phyloP scores from a whole-genome alignment of 208 protist genomes.

The Crithidia expoeki region DNA sequence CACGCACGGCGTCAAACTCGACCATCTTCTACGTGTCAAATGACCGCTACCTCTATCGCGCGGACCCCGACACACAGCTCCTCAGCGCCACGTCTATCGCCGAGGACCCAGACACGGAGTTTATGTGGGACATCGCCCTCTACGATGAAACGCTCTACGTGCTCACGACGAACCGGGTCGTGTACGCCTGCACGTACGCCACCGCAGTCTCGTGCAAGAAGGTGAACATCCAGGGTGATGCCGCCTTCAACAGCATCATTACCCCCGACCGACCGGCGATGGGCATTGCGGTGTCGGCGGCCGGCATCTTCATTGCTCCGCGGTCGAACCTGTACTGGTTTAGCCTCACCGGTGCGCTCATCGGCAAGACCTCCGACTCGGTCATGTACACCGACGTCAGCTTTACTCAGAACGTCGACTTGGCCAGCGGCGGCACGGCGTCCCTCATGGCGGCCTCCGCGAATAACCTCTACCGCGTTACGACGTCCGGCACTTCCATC shows the following conservation, averaged over 20 bases:
- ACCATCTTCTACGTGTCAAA: constrained; percentile 24
- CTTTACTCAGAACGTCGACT: neutral
- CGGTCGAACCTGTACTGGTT: constrained; percentile 37
- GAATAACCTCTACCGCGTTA: constrained; percentile 23
- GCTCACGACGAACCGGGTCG: constrained; percentile 15
- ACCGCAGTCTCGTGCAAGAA: constrained; percentile 2
- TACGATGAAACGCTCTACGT: constrained; percentile 37
- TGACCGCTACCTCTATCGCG: constrained; percentile 22
- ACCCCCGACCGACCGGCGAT: neutral
- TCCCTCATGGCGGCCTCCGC: constrained; percentile 18
- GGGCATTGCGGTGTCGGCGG: constrained; percentile 20
- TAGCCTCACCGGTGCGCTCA: constrained; percentile 10
- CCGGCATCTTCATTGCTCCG: constrained; percentile 31
- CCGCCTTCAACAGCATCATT: neutral
- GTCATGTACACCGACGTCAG: constrained; percentile 18
- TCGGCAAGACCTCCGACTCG: constrained; percentile 5
- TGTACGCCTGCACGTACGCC: constrained; percentile 34
- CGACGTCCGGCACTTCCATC: constrained; percentile 12
- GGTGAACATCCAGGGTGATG: constrained; percentile 12
- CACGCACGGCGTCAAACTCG: constrained; percentile 13
- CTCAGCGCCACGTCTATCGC: constrained; percentile 26
- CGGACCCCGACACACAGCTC: constrained; percentile 15
- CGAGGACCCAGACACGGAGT: constrained; percentile 1
- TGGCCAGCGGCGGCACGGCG: neutral
- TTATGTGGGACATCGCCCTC: constrained; percentile 35